Evolutionary conservation across 139 green algal genomes (phyloP), one percentile per base, ranked within the genome.

Genomic region (Coelastrella sp.): DNA sequence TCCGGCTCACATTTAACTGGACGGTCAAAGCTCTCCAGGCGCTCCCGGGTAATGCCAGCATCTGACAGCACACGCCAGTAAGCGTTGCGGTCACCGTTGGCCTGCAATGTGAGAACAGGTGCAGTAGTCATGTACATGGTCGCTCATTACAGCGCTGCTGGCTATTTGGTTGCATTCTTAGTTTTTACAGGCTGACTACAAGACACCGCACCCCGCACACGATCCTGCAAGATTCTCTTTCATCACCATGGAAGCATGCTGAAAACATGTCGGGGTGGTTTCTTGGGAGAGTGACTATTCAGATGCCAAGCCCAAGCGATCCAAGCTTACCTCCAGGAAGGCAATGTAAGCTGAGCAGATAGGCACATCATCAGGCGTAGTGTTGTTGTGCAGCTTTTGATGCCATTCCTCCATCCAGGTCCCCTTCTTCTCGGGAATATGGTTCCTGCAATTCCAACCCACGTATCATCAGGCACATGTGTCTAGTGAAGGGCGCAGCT

Each of bases 361-460:
- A 81, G 92, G 91, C 19, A 99, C 92, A 80, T 99, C 97, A 79
- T 99, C 97, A 30, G 97, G 97, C 0, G 95, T 98, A 40, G 97
- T 99, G 93, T 99, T 99, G 93, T 99, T 99, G 92, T 99, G 97
- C 87, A 99, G 93, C 94, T 99, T 99, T 90, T 98, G 95, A 89
- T 98, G 95, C 96, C 96, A 99, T 86, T 98, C 92, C 92, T 99
- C 96, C 94, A 98, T 98, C 95, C 96, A 99, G 45, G 94, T 98
- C 67, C 94, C 94, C 78, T 94, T 92, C 32, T 90, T 76, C 88
- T 93, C 91, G 57, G 78, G 78, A 27, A 86, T 90, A 81, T 88
- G 68, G 79, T 89, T 90, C 88, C 86, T 90, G 86, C 4, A 77
- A 71, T 30, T 3, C 38, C 17, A 45, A 32, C 74, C 38, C 5